phyloP scores from a whole-genome alignment of 371 early-diverging fungal genomes.

The Mucor mucedo region DNA sequence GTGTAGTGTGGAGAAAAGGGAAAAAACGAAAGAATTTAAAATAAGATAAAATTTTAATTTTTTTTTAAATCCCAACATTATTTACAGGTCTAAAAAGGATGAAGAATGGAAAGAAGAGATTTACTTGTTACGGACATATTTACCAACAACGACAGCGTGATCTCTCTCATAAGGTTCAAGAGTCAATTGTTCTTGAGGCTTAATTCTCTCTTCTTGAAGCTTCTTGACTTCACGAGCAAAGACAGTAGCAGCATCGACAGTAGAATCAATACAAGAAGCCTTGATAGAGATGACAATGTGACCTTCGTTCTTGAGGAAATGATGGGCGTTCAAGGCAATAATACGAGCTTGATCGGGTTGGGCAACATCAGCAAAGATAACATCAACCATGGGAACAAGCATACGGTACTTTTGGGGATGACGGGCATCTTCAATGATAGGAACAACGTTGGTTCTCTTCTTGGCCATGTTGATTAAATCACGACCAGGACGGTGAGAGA shows the following conservation, averaged over 20 bases:
- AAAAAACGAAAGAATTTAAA: slow-evolving; percentile 2
- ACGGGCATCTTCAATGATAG: slow-evolving; percentile 99
- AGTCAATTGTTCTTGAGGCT: slow-evolving; percentile 99
- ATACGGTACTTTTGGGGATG: slow-evolving; percentile 99
- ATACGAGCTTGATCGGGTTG: slow-evolving; percentile 99
- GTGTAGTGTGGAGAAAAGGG: slow-evolving; percentile 5
- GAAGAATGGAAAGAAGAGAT: slow-evolving; percentile 5
- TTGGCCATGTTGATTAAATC: slow-evolving; percentile 99
- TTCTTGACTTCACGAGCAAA: slow-evolving; percentile 99
- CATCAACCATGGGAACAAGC: slow-evolving; percentile 99
- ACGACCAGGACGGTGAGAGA: slow-evolving; percentile 99
- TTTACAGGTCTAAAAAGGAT: slow-evolving; percentile 15
- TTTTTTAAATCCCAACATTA: slow-evolving; percentile 14
- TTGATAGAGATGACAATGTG: slow-evolving; percentile 99
- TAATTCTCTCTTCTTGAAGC: slow-evolving; percentile 97
- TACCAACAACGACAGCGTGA: slow-evolving; percentile 99
- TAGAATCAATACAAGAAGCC: slow-evolving; percentile 99
- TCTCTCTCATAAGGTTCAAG: slow-evolving; percentile 99
- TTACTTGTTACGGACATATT: slow-evolving; percentile 76
- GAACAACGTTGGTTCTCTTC: slow-evolving; percentile 99
- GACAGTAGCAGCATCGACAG: slow-evolving; percentile 95
- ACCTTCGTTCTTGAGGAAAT: slow-evolving; percentile 98
- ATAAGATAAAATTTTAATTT: slow-evolving; percentile 13
- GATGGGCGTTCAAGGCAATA: slow-evolving; percentile 98
- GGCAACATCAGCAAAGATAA: slow-evolving; percentile 99